Percentiles rank a stretch among this genome's conserved stretches.
Evolutionary conservation across 805 yeast genomes (phyloP).

Genomic region (Grigorovia jiainica): DNA sequence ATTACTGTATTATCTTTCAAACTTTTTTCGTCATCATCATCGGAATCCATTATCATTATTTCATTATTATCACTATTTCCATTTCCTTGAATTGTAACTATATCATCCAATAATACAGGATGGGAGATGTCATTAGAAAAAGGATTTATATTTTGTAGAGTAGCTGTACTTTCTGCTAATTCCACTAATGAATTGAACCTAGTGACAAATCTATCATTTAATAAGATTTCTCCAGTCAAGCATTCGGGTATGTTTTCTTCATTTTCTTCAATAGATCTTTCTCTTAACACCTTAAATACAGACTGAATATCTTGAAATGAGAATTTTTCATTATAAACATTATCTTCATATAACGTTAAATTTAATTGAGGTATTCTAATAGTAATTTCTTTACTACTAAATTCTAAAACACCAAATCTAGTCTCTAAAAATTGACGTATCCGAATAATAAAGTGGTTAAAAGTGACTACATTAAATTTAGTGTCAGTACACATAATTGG

Average conservation of each 20-base stretch:
- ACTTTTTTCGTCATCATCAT: conserved; percentile 12
- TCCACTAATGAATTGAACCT: conserved; percentile 29
- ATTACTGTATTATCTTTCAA: background rate
- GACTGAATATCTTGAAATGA: conserved; percentile 25
- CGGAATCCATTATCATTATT: conserved; percentile 18
- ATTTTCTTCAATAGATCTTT: conserved; percentile 16
- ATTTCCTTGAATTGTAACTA: conserved; percentile 1
- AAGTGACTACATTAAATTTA: conserved; percentile 10
- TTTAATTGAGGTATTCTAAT: conserved; percentile 23
- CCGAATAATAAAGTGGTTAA: conserved; percentile 14
- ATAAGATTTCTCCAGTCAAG: conserved; percentile 12
- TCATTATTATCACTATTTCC: conserved; percentile 6
- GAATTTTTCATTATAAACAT: conserved; percentile 24
- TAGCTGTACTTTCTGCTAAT: conserved; percentile 25
- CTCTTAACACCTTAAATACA: conserved; percentile 21
- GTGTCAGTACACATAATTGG: conserved; percentile 16
- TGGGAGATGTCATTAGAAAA: conserved; percentile 25
- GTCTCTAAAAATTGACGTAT: conserved; percentile 20
- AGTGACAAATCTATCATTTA: conserved; percentile 25
- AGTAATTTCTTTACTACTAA: conserved; percentile 22
- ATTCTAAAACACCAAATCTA: conserved; percentile 15
- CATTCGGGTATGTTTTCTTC: conserved; percentile 16
- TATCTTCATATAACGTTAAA: conserved; percentile 26
- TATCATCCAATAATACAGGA: conserved; percentile 27
- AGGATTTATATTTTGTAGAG: conserved; percentile 22